A percentile compares a stretch with the other conserved stretches of the same genome.
phyloP scores from a whole-genome alignment of 2,329 filamentous ascomycete species.

The Ophiostoma ips region DNA sequence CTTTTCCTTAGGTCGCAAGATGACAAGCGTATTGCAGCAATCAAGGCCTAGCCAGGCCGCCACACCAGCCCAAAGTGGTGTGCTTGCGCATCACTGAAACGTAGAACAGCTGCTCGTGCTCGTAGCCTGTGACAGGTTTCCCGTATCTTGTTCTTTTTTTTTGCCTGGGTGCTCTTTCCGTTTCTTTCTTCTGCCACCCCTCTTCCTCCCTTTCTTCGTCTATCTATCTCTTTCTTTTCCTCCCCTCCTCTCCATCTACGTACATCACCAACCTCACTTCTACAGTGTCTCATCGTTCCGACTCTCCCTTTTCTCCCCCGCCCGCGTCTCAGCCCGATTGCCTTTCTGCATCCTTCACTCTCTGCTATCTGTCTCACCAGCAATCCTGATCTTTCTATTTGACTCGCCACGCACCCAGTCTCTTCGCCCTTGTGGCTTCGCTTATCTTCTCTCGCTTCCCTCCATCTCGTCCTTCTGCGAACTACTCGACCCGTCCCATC shows the following conservation, averaged over 20 bases:
- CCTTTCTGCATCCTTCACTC: not conserved
- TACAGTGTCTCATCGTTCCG: not conserved
- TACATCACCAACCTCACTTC: not conserved
- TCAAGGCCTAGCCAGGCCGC: not conserved
- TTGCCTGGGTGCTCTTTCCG: not conserved
- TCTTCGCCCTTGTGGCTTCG: too few relatives aligned
- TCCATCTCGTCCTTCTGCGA: too few relatives aligned
- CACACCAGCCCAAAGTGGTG: conserved; percentile 2
- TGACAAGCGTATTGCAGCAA: not conserved
- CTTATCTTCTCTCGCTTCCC: too few relatives aligned
- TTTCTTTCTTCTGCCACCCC: not conserved
- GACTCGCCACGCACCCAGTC: too few relatives aligned
- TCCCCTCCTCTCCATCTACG: too few relatives aligned
- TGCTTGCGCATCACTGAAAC: not conserved
- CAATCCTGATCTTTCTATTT: too few relatives aligned
- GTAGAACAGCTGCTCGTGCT: not conserved
- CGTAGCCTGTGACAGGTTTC: not conserved
- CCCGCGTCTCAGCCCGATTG: not conserved
- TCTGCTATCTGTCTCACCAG: too few relatives aligned
- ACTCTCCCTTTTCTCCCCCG: too few relatives aligned
- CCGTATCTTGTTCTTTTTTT: not conserved
- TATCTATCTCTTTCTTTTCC: not conserved
- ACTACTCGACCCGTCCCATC: too few relatives aligned
- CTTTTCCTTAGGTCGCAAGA: too few relatives aligned
- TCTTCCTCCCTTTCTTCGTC: not conserved